These are phyloP conservation scores for Torulaspora maleeae DNA, from an alignment of 805 yeast species.

Conservation along the genomic window DNA sequence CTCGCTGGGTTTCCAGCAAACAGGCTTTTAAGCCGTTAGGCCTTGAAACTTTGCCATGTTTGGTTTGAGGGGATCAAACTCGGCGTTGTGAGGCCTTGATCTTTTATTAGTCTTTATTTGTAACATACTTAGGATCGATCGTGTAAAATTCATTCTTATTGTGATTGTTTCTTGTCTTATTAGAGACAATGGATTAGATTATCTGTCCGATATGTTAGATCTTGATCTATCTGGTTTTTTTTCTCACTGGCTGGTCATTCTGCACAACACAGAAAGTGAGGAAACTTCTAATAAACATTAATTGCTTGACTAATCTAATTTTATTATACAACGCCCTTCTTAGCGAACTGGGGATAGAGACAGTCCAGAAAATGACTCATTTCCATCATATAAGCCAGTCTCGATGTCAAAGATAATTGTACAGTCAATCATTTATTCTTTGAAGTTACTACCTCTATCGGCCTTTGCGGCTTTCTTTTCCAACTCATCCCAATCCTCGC, in stretches of 20 bases:
- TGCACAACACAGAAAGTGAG: not conserved
- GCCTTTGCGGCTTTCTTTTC: conserved; percentile 40
- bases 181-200: too few species aligned
- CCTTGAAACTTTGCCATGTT: conserved; percentile 10
- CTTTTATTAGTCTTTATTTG: not conserved
- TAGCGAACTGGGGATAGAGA: not conserved
- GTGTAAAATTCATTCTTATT: not conserved
- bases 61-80: conserved; percentile 22
- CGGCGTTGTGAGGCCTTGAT: not conserved
- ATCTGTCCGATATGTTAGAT: too few species aligned
- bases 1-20: conserved; percentile 62
- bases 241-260: too few species aligned
- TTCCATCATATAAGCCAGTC: too few species aligned
- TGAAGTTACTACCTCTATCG: conserved; percentile 31
- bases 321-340: not conserved
- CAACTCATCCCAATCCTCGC: conserved; percentile 40
- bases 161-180: not conserved
- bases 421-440: conserved; percentile 16
- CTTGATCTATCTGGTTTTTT: too few species aligned
- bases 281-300: not conserved
- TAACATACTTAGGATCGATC: not conserved
- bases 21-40: conserved; percentile 60
- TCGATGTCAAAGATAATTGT: too few species aligned
- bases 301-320: not conserved
- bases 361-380: too few species aligned